Conservation (phyloP, 192 early-diverging fungal genomes). For the Linnemannia hyalina region DNA sequence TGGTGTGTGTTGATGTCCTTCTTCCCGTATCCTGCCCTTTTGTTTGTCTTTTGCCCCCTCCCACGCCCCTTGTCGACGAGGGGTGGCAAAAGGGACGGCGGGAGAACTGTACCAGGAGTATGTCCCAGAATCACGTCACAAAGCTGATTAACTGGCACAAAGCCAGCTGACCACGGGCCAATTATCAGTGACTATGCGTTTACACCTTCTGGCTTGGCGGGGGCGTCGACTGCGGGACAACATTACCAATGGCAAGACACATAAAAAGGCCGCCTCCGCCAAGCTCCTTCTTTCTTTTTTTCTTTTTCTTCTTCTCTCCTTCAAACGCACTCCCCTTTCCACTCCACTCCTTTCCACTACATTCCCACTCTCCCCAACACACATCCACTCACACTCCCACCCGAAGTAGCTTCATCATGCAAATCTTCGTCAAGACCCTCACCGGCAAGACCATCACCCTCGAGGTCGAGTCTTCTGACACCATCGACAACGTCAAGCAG, state of each 20-base stretch:
- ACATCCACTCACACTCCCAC: neutral
- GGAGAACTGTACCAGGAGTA: neutral
- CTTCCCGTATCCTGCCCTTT: neutral
- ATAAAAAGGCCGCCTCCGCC: neutral
- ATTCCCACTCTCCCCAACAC: neutral
- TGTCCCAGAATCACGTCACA: neutral
- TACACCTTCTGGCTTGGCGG: neutral
- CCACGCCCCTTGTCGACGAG: neutral
- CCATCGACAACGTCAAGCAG: constrained; percentile 85
- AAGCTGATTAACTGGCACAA: neutral
- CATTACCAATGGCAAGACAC: neutral
- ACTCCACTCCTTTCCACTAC: constrained; percentile 11
- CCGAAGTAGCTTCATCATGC: constrained; percentile 59
- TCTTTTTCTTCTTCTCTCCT: constrained; percentile 1
- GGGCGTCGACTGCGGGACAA: constrained; percentile 14
- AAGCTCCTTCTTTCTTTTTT: neutral
- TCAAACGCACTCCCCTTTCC: constrained; percentile 1
- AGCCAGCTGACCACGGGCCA: constrained; percentile 18
- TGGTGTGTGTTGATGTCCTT: neutral
- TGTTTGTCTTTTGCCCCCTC: neutral
- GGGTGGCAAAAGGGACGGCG: neutral
- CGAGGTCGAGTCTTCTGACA: constrained; percentile 82
- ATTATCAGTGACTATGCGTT: neutral
- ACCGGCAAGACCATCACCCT: constrained; percentile 85
- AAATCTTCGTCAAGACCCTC: constrained; percentile 84